phyloP scores from a whole-genome alignment of 2,329 filamentous ascomycete genomes.

The Chalaropsis thielavioides region DNA sequence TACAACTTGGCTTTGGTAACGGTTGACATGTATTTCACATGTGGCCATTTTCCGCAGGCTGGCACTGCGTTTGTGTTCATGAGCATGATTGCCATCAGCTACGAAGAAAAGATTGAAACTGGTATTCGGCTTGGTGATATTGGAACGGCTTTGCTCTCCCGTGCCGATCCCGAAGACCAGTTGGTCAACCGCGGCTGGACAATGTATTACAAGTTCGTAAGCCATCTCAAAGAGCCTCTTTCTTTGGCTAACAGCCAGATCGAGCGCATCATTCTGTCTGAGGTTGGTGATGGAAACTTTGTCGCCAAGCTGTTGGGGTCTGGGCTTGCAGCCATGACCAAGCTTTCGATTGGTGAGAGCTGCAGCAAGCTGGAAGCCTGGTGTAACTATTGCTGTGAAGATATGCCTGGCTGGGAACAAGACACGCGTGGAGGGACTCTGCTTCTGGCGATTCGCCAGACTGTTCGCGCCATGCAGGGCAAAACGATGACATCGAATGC shows the following conservation, averaged over 20 bases:
- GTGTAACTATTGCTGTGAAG: conserved; percentile 57
- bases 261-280: conserved; percentile 51
- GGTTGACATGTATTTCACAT: conserved; percentile 48
- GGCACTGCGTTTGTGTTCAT: conserved; percentile 54
- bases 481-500: conserved; percentile 46
- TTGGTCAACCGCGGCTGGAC: conserved; percentile 51
- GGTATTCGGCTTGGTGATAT: conserved; percentile 50
- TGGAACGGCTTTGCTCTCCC: conserved; percentile 49
- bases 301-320: conserved; percentile 58
- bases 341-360: conserved; percentile 56
- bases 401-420: conserved; percentile 55
- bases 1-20: conserved; percentile 56
- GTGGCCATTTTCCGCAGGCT: conserved; percentile 54
- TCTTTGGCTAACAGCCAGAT: conserved; percentile 42
- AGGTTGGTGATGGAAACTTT: conserved; percentile 52
- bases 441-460: conserved; percentile 51
- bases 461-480: conserved; percentile 55
- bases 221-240: conserved; percentile 53
- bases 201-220: conserved; percentile 53
- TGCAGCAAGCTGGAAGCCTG: conserved; percentile 54
- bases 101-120: conserved; percentile 57
- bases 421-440: conserved; percentile 59
- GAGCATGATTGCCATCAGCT: conserved; percentile 49
- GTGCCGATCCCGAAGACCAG: conserved; percentile 46
- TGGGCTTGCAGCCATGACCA: conserved; percentile 50